phyloP scores from a whole-genome alignment of 2,329 filamentous ascomycete species.

The Alternaria gansuensis region DNA sequence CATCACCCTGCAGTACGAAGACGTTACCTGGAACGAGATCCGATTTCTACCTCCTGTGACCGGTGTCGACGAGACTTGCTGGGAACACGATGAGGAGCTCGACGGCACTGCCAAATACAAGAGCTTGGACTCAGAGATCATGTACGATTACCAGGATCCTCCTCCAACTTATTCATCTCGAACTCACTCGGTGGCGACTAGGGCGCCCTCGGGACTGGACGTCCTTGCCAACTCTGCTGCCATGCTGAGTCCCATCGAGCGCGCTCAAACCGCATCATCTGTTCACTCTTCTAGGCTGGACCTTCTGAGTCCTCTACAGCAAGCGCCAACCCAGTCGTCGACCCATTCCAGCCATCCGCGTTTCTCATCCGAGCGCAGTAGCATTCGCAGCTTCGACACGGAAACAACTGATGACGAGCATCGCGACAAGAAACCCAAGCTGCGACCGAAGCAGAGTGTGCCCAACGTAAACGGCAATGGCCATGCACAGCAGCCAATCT shows the following conservation, averaged over 20 bases:
- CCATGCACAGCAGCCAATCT: conserved; percentile 45
- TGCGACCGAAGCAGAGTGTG: conserved; percentile 50
- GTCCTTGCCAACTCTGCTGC: conserved; percentile 52
- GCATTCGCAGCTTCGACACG: conserved; percentile 50
- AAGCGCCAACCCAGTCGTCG: conserved; percentile 26
- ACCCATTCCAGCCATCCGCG: conserved; percentile 33
- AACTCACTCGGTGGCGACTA: conserved; percentile 52
- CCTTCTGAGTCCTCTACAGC: conserved; percentile 26
- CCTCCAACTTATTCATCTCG: conserved; percentile 55
- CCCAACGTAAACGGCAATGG: conserved; percentile 40
- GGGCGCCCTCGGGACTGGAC: conserved; percentile 50
- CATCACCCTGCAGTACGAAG: conserved; percentile 53
- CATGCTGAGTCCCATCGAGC: conserved; percentile 48
- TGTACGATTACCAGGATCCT: conserved; percentile 56
- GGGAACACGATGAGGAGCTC: conserved; percentile 53
- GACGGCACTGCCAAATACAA: conserved; percentile 51
- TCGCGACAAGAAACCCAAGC: conserved; percentile 54
- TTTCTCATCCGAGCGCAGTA: conserved; percentile 49
- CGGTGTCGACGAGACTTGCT: conserved; percentile 50
- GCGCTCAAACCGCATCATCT: conserved; percentile 37
- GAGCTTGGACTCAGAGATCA: conserved; percentile 53
- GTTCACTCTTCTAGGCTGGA: conserved; percentile 23
- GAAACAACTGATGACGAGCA: conserved; percentile 53
- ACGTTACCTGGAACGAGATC: conserved; percentile 54
- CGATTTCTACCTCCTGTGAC: conserved; percentile 46